Evolutionary conservation across 805 yeast species (phyloP).

Genomic region (Saitoella complicata): DNA sequence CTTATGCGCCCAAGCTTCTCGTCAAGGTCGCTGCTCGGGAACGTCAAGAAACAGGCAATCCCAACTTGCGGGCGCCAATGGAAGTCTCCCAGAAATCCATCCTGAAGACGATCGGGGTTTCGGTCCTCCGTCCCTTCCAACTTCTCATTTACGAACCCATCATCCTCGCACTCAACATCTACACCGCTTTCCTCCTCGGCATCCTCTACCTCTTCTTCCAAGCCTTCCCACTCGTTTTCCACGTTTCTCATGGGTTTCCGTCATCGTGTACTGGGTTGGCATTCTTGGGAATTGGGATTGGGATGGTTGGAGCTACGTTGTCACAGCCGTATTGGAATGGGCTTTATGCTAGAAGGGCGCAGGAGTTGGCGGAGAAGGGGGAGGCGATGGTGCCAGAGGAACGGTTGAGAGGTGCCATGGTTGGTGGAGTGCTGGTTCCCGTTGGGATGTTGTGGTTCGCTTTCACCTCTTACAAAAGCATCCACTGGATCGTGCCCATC

Average conservation of each 20-base stretch:
- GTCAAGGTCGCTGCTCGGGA: slow-evolving; percentile 46
- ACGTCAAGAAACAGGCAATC: slow-evolving; percentile 30
- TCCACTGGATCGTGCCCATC: slow-evolving; percentile 39
- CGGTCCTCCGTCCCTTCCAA: slow-evolving; percentile 37
- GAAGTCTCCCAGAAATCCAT: slow-evolving; percentile 26
- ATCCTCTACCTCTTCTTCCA: slow-evolving; percentile 44
- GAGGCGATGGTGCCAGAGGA: slow-evolving; percentile 29
- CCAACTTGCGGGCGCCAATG: slow-evolving; percentile 26
- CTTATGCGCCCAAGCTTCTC: slow-evolving; percentile 69
- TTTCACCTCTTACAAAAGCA: slow-evolving; percentile 30
- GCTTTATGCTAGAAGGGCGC: slow-evolving; percentile 24
- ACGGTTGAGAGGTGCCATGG: slow-evolving; percentile 35
- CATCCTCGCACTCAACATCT: slow-evolving; percentile 36
- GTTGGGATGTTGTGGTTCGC: slow-evolving; percentile 37
- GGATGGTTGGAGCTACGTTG: slow-evolving; percentile 30
- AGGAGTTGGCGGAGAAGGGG: slow-evolving; percentile 1
- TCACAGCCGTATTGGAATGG: slow-evolving; percentile 48
- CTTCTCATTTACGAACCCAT: slow-evolving; percentile 37
- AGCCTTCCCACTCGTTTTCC: slow-evolving; percentile 42
- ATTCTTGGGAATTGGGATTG: slow-evolving; percentile 43
- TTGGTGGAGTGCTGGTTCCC: slow-evolving; percentile 31
- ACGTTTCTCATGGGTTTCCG: slow-evolving; percentile 35
- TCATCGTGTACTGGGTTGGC: slow-evolving; percentile 42
- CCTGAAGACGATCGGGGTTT: slow-evolving; percentile 25
- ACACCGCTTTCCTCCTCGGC: slow-evolving; percentile 41